These are phyloP conservation scores for Ustilago vetiveriae DNA, from an alignment of 1,284 basidiomycete species.

Conservation along the genomic window DNA sequence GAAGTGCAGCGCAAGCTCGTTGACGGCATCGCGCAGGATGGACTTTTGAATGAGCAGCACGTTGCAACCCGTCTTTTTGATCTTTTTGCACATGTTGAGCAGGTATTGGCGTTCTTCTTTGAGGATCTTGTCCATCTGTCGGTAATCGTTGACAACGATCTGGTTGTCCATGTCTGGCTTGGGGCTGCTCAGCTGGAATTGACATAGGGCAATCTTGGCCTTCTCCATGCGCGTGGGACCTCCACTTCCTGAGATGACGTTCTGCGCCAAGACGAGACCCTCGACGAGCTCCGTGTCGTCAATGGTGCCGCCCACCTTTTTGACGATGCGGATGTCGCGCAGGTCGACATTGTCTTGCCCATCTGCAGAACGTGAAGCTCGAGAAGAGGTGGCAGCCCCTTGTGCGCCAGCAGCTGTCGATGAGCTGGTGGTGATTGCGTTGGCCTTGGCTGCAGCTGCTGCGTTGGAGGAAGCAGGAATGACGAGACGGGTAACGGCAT, in stretches of 20 bases:
- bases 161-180: conserved; percentile 99
- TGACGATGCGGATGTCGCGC: conserved; percentile 93
- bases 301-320: conserved; percentile 98
- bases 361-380: conserved; percentile 21
- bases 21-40: conserved; percentile 97
- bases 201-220: conserved; percentile 97
- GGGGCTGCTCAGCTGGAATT: conserved; percentile 96
- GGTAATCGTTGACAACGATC: conserved; percentile 98
- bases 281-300: conserved; percentile 98
- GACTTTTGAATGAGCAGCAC: conserved; percentile 98
- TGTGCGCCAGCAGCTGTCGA: conserved; percentile 79
- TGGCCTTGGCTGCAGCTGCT: conserved; percentile 18
- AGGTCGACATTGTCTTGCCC: conserved; percentile 77
- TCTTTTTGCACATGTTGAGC: conserved; percentile 97
- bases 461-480: conserved; percentile 15
- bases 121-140: conserved; percentile 99
- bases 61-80: conserved; percentile 99
- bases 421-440: conserved; percentile 71
- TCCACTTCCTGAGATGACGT: conserved; percentile 86
- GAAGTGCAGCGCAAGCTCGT: conserved; percentile 98
- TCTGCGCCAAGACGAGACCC: conserved; percentile 95
- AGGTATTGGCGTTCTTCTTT: conserved; percentile 99
- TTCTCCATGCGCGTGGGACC: conserved; percentile 96
- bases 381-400: not conserved
- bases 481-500: conserved; percentile 75